These are phyloP conservation scores for Candida sakaeoensis DNA, from an alignment of 805 yeast species.

Conservation along the genomic window DNA sequence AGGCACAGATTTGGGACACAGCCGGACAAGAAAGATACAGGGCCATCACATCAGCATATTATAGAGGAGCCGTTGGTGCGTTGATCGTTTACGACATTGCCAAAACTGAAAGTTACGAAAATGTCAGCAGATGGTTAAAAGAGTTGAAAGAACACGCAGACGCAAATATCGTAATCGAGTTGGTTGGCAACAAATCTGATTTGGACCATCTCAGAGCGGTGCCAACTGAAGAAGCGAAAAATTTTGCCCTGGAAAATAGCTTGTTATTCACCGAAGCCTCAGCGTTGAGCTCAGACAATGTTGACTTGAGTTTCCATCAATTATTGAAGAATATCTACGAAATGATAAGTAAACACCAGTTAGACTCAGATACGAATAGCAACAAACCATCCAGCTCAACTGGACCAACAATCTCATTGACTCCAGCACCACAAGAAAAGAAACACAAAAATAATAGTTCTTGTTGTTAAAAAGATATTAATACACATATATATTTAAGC, in stretches of 20 bases:
- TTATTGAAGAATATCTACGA: slow-evolving; percentile 90
- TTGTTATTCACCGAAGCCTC: slow-evolving; percentile 93
- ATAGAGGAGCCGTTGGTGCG: slow-evolving; percentile 98
- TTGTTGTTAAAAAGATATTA: slow-evolving; percentile 55
- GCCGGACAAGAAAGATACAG: slow-evolving; percentile 99
- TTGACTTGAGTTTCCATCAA: slow-evolving; percentile 91
- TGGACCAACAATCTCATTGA: slow-evolving; percentile 89
- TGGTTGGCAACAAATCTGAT: slow-evolving; percentile 91
- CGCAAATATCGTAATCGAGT: slow-evolving; percentile 90
- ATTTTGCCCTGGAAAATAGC: slow-evolving; percentile 89
- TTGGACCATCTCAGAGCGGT: slow-evolving; percentile 91
- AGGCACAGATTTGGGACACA: slow-evolving; percentile 97
- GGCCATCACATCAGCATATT: slow-evolving; percentile 95
- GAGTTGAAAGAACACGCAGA: slow-evolving; percentile 90
- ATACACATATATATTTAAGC: neutral
- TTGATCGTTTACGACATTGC: slow-evolving; percentile 92
- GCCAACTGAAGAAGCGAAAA: slow-evolving; percentile 95
- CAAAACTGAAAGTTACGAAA: slow-evolving; percentile 81
- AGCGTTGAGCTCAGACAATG: slow-evolving; percentile 91
- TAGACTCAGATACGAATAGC: slow-evolving; percentile 74
- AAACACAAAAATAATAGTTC: slow-evolving; percentile 51
- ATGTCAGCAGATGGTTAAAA: slow-evolving; percentile 84
- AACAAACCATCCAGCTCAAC: slow-evolving; percentile 73
- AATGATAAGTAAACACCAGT: slow-evolving; percentile 89
- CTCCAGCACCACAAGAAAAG: slow-evolving; percentile 88